These are phyloP conservation scores for Fusarium sp. DNA, from an alignment of 2,329 filamentous ascomycete genomes.

Conservation along the genomic window DNA sequence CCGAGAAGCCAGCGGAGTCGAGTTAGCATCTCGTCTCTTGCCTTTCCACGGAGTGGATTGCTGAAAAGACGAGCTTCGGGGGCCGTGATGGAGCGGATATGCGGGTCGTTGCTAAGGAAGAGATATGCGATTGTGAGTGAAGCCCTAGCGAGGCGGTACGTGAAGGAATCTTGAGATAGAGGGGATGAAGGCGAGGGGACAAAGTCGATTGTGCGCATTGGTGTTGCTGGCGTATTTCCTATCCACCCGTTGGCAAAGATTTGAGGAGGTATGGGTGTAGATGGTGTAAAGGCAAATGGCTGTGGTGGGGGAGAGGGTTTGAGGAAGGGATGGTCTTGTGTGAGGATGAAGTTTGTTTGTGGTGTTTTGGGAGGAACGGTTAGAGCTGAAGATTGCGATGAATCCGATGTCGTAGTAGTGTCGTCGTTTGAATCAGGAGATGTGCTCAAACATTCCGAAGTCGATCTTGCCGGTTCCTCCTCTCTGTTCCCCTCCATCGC, in stretches of 20 bases:
- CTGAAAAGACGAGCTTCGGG: slow-evolving; percentile 36
- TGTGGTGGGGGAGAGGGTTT: slow-evolving; percentile 7
- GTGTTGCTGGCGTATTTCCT: slow-evolving; percentile 23
- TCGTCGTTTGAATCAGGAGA: slow-evolving; percentile 9
- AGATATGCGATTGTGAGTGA: slow-evolving; percentile 36
- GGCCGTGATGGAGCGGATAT: slow-evolving; percentile 1
- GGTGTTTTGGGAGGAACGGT: background rate
- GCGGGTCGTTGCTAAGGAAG: slow-evolving; percentile 31
- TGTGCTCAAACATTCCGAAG: background rate
- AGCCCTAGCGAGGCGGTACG: slow-evolving; percentile 37
- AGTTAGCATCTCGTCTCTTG: slow-evolving; percentile 40
- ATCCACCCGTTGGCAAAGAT: slow-evolving; percentile 44
- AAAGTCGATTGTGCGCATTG: slow-evolving; percentile 8
- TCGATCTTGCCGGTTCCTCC: background rate
- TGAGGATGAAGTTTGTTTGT: slow-evolving; percentile 11
- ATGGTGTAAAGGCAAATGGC: slow-evolving; percentile 8
- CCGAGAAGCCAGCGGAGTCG: slow-evolving; percentile 42
- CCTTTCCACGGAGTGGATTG: slow-evolving; percentile 24
- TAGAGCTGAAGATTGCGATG: slow-evolving; percentile 6
- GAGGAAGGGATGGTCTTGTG: background rate
- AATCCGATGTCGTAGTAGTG: background rate
- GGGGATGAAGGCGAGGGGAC: slow-evolving; percentile 1
- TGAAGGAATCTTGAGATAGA: slow-evolving; percentile 34
- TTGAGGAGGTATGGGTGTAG: slow-evolving; percentile 27
- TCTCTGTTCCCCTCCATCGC: background rate